Evolutionary conservation across 805 yeast genomes (phyloP), one percentile per base, ranked within the genome.

Genomic region (Metschnikowia anglica): DNA sequence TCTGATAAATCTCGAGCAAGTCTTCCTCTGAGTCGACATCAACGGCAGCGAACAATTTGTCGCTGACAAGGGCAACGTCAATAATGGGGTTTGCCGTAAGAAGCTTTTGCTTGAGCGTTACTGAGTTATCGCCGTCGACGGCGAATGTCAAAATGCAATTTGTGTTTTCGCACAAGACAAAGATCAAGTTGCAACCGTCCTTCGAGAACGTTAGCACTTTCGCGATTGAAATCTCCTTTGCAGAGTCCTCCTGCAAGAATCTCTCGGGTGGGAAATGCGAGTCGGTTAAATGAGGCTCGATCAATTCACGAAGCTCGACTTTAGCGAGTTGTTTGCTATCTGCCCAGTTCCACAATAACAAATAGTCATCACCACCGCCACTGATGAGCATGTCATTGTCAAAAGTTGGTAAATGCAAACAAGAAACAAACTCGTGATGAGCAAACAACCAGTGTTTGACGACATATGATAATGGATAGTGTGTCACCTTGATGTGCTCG

Each of bases 401-500:
- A 72, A 81, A 79, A 3, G 60, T 48, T 17, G 88, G 83, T 11
- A 81, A 66, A 24, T 72, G 61, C 49, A 93, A 60, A 5, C 77
- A 69, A 2, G 96, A 83, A 8, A 93, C 82, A 52, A 88, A 95
- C 62, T 88, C 85, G 33, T 72, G 70, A 61, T 91, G 97, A 3
- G 96, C 97, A 61, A 88, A 88, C 40, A 90, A 70, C 80, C 88
- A 89, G 54, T 80, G 77, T 48, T 88, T 85, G 39, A 95, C 82
- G 19, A 89, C 79, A 54, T 72, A 88, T 3, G 90, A 71, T 49
- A 82, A 75, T 2, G 97, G 98, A 55, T 76, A 88, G 51, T 80
- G 76, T 2, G 96, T 79, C 13, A 93, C 73, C 60, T 95, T 77
- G 49, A 93, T 85, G 63, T 95, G 99, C 64, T 93, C 99, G 64